Evolutionary conservation across 2,329 filamentous ascomycete species (phyloP).

Genomic region (Emydomyces testavorans): DNA sequence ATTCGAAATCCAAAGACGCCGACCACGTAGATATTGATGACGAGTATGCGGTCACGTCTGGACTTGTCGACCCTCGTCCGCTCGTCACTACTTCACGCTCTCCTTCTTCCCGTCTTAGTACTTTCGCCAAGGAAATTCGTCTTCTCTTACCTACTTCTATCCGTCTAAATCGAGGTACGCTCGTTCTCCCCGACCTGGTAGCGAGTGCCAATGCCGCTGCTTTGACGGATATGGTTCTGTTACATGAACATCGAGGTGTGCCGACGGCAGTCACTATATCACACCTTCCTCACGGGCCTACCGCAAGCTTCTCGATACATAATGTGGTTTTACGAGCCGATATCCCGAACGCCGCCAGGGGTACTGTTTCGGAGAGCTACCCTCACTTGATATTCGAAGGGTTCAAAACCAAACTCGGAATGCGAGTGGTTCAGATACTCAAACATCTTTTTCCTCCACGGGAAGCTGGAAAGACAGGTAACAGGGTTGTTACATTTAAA

Average conservation of each 20-base stretch:
- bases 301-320: conserved; percentile 74
- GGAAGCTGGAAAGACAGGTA: conserved; percentile 74
- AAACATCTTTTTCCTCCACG: conserved; percentile 91
- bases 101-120: conserved; percentile 69
- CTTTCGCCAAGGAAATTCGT: conserved; percentile 86
- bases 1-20: conserved; percentile 60
- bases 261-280: conserved; percentile 81
- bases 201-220: conserved; percentile 67
- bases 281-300: conserved; percentile 81
- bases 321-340: conserved; percentile 90
- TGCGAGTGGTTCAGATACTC: conserved; percentile 74
- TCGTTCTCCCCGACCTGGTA: conserved; percentile 76
- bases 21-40: conserved; percentile 76
- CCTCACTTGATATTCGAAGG: conserved; percentile 94
- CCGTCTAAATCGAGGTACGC: conserved; percentile 79
- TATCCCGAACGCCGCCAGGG: conserved; percentile 74
- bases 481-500: conserved; percentile 81
- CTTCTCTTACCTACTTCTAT: conserved; percentile 75
- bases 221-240: conserved; percentile 70
- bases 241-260: conserved; percentile 86
- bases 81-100: conserved; percentile 85
- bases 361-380: conserved; percentile 84
- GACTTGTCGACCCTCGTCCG: conserved; percentile 76
- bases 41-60: conserved; percentile 84
- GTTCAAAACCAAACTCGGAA: conserved; percentile 69